phyloP scores from a whole-genome alignment of 2,329 filamentous ascomycete species.

The Penicillium olsonii region DNA sequence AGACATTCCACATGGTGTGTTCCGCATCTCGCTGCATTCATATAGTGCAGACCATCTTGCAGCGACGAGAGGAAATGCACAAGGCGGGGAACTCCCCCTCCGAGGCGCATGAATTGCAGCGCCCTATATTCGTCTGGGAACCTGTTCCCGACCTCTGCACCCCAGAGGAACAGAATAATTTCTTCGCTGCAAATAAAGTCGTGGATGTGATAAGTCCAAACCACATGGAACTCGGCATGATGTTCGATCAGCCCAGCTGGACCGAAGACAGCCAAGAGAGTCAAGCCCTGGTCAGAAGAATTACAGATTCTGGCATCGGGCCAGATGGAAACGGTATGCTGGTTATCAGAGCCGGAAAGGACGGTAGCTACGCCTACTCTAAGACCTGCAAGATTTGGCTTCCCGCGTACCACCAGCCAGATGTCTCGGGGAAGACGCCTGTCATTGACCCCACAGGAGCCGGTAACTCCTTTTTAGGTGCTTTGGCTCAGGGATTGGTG shows the following conservation, averaged over 20 bases:
- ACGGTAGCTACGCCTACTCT: conserved; percentile 55
- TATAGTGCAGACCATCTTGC: conserved; percentile 70
- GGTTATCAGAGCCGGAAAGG: conserved; percentile 62
- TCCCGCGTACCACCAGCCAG: conserved; percentile 68
- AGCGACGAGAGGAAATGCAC: conserved; percentile 46
- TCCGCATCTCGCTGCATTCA: conserved; percentile 74
- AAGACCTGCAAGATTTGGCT: conserved; percentile 61
- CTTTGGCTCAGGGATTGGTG: conserved; percentile 58
- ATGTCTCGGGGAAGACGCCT: conserved; percentile 29
- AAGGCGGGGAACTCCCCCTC: conserved; percentile 29
- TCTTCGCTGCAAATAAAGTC: conserved; percentile 53
- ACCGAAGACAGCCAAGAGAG: conserved; percentile 28
- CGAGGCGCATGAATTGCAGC: conserved; percentile 41
- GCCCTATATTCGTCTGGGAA: conserved; percentile 88
- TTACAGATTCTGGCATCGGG: conserved; percentile 41
- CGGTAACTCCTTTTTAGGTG: conserved; percentile 83
- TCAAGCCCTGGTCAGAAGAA: conserved; percentile 34
- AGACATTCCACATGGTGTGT: conserved; percentile 86
- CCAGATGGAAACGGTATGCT: conserved; percentile 39
- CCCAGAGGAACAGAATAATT: conserved; percentile 60
- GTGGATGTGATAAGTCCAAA: conserved; percentile 75
- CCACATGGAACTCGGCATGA: conserved; percentile 80
- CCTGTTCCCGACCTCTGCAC: conserved; percentile 87
- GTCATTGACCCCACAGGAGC: conserved; percentile 94
- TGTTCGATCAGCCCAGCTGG: conserved; percentile 65